Evolutionary conservation across 306 rosid species (phyloP).

Genomic region (Vigna hirtella): DNA sequence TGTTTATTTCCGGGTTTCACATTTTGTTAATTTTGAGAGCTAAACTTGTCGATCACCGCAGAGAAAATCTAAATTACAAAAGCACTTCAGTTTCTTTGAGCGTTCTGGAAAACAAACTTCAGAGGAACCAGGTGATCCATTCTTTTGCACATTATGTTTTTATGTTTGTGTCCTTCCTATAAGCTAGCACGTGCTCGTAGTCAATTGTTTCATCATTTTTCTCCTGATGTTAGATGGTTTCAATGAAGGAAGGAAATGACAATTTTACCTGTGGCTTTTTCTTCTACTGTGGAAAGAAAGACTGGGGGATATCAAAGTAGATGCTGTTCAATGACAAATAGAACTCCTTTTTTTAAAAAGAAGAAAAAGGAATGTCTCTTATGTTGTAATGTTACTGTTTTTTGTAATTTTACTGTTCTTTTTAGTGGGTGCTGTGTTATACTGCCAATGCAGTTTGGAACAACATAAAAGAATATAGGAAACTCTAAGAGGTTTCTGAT

Average conservation of each 20-base stretch:
- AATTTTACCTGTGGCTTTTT: conserved; percentile 33
- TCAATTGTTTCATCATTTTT: conserved; percentile 28
- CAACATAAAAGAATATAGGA: conserved; percentile 50
- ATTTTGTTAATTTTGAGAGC: conserved; percentile 13
- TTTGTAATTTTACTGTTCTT: conserved; percentile 29
- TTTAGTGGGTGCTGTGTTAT: conserved; percentile 40
- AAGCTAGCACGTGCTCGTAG: conserved; percentile 2
- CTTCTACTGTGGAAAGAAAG: conserved; percentile 39
- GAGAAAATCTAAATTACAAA: conserved; percentile 67
- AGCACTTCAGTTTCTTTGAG: conserved; percentile 59
- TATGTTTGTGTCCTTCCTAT: not conserved
- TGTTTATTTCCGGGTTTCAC: conserved; percentile 12
- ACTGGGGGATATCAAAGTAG: conserved; percentile 46
- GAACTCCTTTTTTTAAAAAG: conserved; percentile 18
- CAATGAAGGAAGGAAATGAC: conserved; percentile 57
- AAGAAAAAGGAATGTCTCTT: conserved; percentile 31
- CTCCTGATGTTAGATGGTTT: conserved; percentile 52
- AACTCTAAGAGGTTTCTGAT: conserved; percentile 43
- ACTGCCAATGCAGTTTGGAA: conserved; percentile 71
- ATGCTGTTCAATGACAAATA: conserved; percentile 48
- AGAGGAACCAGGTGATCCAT: conserved; percentile 62
- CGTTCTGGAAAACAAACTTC: conserved; percentile 62
- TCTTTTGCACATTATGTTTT: not conserved
- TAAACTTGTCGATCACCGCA: conserved; percentile 41
- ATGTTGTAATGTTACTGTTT: conserved; percentile 28